Conservation (phyloP, 306 rosid genomes). For the Leucaena leucocephala region DNA sequence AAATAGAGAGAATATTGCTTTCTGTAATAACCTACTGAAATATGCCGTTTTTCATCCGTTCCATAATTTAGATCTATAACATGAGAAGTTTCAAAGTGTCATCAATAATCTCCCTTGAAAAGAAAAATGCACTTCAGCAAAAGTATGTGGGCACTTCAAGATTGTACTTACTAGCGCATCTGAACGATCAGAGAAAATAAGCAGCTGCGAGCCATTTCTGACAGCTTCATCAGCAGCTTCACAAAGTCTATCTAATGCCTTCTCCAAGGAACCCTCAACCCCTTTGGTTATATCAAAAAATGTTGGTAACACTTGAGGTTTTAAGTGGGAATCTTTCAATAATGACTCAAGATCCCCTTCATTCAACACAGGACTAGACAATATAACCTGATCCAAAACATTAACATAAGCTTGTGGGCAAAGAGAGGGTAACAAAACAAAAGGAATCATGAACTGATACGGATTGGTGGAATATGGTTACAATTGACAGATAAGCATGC, state of each 20-base stretch:
- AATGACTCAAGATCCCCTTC: slow-evolving; percentile 92
- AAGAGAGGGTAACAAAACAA: slow-evolving; percentile 33
- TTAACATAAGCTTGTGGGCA: slow-evolving; percentile 31
- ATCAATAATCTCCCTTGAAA: neutral
- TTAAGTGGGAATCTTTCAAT: slow-evolving; percentile 71
- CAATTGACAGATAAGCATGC: slow-evolving; percentile 7
- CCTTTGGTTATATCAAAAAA: slow-evolving; percentile 92
- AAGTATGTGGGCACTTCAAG: slow-evolving; percentile 27
- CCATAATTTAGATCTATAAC: slow-evolving; percentile 21
- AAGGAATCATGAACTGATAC: slow-evolving; percentile 5
- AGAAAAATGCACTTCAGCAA: neutral
- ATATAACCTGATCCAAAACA: slow-evolving; percentile 69
- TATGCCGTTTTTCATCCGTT: slow-evolving; percentile 21
- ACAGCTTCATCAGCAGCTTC: slow-evolving; percentile 99
- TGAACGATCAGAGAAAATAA: slow-evolving; percentile 89
- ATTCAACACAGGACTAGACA: slow-evolving; percentile 91
- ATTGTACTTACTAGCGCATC: slow-evolving; percentile 73
- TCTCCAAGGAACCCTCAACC: slow-evolving; percentile 89
- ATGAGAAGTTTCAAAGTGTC: neutral
- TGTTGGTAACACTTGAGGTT: slow-evolving; percentile 77
- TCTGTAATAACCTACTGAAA: slow-evolving; percentile 16
- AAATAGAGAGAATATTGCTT: neutral
- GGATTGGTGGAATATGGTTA: slow-evolving; percentile 18
- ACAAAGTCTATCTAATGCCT: slow-evolving; percentile 73
- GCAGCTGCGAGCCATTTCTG: slow-evolving; percentile 90